Evolutionary conservation across 345 rosid genomes (phyloP), one percentile per base, ranked within the genome.

Genomic region (Cochlearia excelsa): DNA sequence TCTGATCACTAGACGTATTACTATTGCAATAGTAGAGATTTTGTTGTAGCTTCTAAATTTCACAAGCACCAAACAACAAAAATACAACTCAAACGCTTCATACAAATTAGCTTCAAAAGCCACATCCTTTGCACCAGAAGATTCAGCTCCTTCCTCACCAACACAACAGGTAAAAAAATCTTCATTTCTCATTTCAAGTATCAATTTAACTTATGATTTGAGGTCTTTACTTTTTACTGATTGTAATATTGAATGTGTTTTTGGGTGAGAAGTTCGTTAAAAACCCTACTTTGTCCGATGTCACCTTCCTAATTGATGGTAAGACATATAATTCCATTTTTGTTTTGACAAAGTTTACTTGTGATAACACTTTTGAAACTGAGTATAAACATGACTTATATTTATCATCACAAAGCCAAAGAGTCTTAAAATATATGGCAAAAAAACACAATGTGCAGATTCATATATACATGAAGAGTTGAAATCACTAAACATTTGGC

Each of bases 261-360:
- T 34, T 82, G 78, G 95, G 88, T 47, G 86, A 82, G 74, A 73
- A 77, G 49, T 87, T 67, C 59, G 90, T 84, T 27, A 87, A 87
- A 71, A 79, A 81, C 60, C 73, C 83, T 9, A 82, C 84, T 34
- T 65, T 84, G 72, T 82, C 95, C 34, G 90, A 87, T 75, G 76
- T 87, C 48, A 79, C 80, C n/a, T 87, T 87, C 65, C 70, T 84
- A 44, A 71, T 87, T 50, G 90, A 79, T 69, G 95, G 90, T 87
- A 73, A 38, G 37, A 29, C 59, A 43, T 11, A 23, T 6, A 35
- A 34, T n/a, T n/a, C 35, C 5, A 16, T 10, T 54, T 54, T 29
- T 16, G 23, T 31, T 33, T 67, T 6, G 1, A 1, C 2, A 16
- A 6, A 56, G 3, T 49, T 34, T 39, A 44, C 37, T 1, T 51